phyloP scores from a whole-genome alignment of 1,284 basidiomycete species.

The Pholiota adiposa region DNA sequence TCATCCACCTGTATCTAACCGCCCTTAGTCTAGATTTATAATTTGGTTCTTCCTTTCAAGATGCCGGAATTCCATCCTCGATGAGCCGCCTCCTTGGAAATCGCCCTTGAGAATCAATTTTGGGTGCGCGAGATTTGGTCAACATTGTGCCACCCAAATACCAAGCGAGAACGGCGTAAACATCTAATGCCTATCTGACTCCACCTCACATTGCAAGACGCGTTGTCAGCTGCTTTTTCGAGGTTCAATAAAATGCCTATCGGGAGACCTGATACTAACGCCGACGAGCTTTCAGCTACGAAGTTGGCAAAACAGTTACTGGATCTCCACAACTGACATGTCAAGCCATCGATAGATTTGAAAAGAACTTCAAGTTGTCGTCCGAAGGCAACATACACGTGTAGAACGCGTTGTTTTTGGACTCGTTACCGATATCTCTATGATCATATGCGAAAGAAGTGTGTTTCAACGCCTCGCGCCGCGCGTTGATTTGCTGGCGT shows the following conservation, averaged over 20 bases:
- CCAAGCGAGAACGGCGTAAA: neutral
- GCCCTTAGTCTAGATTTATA: slow-evolving; percentile 17
- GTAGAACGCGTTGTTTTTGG: slow-evolving; percentile 16
- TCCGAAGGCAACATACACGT: slow-evolving; percentile 15
- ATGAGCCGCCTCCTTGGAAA: neutral
- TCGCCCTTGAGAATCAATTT: neutral
- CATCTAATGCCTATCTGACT: slow-evolving; percentile 10
- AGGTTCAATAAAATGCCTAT: neutral
- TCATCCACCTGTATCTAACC: slow-evolving; percentile 13
- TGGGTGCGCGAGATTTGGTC: neutral
- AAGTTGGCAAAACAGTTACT: neutral
- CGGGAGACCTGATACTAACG: neutral
- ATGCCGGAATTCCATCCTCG: neutral
- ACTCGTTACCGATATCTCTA: neutral
- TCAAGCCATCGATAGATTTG: slow-evolving; percentile 14
- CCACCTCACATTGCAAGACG: slow-evolving; percentile 1
- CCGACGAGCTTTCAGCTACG: neutral
- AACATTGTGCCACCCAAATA: neutral
- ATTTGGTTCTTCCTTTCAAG: slow-evolving; percentile 16
- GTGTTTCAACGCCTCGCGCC: slow-evolving; percentile 18
- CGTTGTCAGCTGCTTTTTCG: slow-evolving; percentile 2
- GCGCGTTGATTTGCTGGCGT: neutral
- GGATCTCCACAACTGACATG: neutral
- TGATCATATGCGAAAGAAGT: slow-evolving; percentile 11
- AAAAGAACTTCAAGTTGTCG: slow-evolving; percentile 6